Evolutionary conservation across 202 grass and related monocot species (phyloP), one percentile per base, ranked within the genome.

Genomic region (Zoysia matrella): DNA sequence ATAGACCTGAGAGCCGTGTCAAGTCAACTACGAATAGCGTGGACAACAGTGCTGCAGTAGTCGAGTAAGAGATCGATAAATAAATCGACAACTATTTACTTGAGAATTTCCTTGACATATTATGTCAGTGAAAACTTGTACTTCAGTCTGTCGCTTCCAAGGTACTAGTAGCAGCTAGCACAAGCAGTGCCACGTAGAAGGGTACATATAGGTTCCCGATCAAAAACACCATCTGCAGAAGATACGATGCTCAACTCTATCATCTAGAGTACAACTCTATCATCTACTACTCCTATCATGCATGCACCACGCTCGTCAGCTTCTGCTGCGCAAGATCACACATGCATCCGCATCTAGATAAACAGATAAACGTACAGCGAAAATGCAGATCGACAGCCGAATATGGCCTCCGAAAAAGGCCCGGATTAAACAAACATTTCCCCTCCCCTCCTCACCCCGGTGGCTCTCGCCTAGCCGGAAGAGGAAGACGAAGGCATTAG

Each of bases 351-450:
- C 30, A 36, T 39, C 41, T 74, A 41, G 74, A 86, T 70, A 74
- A 61, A 36, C 47, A 69, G 69, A 90, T 79, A 90, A 73, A 62
- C 74, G 66, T 70, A 74, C 79, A 74, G 79, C 83, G 53, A 82
- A 89, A 86, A 89, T 82, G 83, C 73, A 14, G 13, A 3, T 9
- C 78, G 88, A 70, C 83, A 86, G 47, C 11, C 65, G 53, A 77
- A 82, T 69, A 79, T 86, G 88, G 79, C 55, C 48, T 45, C 48
- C 42, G 6, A 54, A 86, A 86, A 89, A 54, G 30, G 30, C 30
- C 30, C 30, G 30, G 30, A 36, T 36, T 36, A 36, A 36, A 36
- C 30, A 36, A 36, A 36, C 30, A 36, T 36, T 36, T 36, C 30
- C 30, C 30, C 30, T 36, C 30, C 30, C 30, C 30, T 36, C 30